Conservation (phyloP, 2,329 filamentous ascomycete genomes). For the Cladosporium sp. region DNA sequence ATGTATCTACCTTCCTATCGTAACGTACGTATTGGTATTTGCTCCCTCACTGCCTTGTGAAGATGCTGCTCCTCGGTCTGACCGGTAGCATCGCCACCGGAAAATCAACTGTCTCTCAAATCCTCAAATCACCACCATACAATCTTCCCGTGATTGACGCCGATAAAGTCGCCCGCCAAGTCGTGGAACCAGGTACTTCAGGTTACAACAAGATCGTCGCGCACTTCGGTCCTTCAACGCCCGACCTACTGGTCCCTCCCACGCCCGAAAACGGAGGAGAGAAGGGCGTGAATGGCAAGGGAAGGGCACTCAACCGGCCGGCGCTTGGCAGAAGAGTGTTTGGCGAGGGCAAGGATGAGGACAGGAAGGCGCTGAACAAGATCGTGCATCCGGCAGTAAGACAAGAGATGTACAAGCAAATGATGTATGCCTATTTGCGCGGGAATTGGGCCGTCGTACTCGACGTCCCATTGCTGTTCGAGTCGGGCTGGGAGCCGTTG, state of each 20-base stretch:
- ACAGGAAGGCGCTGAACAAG: constrained; percentile 71
- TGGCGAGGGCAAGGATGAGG: constrained; percentile 66
- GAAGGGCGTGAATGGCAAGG: constrained; percentile 53
- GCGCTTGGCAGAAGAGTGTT: constrained; percentile 83
- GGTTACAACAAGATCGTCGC: constrained; percentile 78
- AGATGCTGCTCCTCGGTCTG: constrained; percentile 92
- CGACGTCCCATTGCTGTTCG: constrained; percentile 87
- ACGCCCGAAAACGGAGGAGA: constrained; percentile 36
- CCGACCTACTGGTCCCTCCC: constrained; percentile 71
- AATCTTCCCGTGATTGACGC: constrained; percentile 88
- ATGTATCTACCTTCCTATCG: too few relatives aligned
- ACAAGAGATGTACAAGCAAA: constrained; percentile 68
- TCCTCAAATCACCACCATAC: constrained; percentile 75
- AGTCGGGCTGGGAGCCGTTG: constrained; percentile 75
- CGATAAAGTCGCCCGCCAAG: constrained; percentile 83
- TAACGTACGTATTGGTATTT: too few relatives aligned
- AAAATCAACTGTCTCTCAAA: constrained; percentile 87
- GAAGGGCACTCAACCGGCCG: constrained; percentile 74
- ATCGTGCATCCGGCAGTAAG: constrained; percentile 93
- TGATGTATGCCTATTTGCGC: constrained; percentile 65
- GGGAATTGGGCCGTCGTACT: constrained; percentile 86
- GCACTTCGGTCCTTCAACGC: constrained; percentile 75
- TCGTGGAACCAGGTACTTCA: constrained; percentile 83
- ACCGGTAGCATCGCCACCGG: constrained; percentile 97
- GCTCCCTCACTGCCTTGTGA: not conserved